Base-by-base conservation (phyloP, 2,329 filamentous ascomycete genomes). In the Cytospora paraplurivora region DNA sequence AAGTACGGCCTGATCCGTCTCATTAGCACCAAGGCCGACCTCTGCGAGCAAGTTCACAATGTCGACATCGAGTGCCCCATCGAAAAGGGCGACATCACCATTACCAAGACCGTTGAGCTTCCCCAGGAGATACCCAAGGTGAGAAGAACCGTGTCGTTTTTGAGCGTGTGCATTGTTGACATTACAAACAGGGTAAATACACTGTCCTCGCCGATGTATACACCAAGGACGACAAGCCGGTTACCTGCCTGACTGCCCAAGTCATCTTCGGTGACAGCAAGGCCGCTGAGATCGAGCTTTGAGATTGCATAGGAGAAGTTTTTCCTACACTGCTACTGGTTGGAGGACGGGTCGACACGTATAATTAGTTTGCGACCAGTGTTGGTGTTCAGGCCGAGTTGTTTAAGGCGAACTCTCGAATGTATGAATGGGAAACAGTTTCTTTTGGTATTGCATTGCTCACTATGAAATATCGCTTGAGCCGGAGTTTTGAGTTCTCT, bases 1-100 rank as follows among this genome's bases (percentile, higher is more conserved):
- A 97, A 97, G 80, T 97, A 96, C 76, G 94, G 94, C 66, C 82
- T 97, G 69, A 97, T 99, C 76, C 91, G 88, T 62, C 85, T 99
- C 68, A 87, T 99, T 76, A 91, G 85, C 76, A 90, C 90, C 68
- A 85, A 83, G 69, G 88, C 89, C 71, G 90, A 97, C 73, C 85
- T 98, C 44, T 99, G 95, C 81, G 91, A 97, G 66, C 89, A 96
- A 75, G 86, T 96, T 68, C 81, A 85, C 74, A 93, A 97, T 69
- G 92, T 97, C 52, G 92, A 97, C 71, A 81, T 98, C 63, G 79
- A 91, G 71, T 99, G 95, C 77, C 95, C 95, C 56, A 84, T 99
- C 64, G 82, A 96, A 78, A 86, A 91, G 78, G 94, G 93, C 65
- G 79, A 87, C 27, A 81, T 93, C 73, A 79, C 79, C 44, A 79